Percentiles rank a stretch among this genome's conserved stretches.
Evolutionary conservation across 2,329 filamentous ascomycete species (phyloP).

Genomic region (Arthrinium puccinioides): DNA sequence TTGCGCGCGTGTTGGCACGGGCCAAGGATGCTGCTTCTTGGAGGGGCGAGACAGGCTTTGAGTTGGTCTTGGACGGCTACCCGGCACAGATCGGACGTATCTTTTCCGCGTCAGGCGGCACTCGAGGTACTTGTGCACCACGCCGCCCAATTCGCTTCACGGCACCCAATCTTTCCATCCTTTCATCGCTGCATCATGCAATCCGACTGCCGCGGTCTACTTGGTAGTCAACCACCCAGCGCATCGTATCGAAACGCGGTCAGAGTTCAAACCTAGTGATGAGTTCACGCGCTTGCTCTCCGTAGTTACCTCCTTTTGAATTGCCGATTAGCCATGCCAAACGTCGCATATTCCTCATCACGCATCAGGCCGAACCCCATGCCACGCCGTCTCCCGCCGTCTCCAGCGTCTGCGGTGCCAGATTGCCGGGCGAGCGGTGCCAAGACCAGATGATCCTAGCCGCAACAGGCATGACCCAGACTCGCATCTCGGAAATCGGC

Average conservation of each 20-base stretch:
- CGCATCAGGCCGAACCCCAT: neutral
- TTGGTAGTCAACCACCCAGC: no score
- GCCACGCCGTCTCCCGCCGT: neutral
- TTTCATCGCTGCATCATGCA: neutral
- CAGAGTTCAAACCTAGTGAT: neutral
- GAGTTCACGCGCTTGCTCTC: neutral
- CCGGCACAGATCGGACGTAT: neutral
- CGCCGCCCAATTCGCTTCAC: neutral
- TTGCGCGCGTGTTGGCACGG: no score
- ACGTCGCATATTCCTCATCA: neutral
- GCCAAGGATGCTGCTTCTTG: no score
- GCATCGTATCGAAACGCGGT: no score
- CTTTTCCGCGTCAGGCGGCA: no score
- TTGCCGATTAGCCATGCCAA: constrained; percentile 1
- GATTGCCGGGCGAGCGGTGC: constrained; percentile 1
- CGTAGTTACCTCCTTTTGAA: neutral
- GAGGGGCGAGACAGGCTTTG: no score
- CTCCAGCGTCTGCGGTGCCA: neutral
- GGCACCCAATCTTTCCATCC: neutral
- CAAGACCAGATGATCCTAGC: neutral
- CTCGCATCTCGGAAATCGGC: constrained; percentile 1
- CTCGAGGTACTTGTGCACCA: neutral
- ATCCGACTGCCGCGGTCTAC: no score
- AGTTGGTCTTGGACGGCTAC: neutral
- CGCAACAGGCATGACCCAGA: neutral